Base-by-base conservation (phyloP, 176 grass and related monocot genomes). In the Ensete ventricosum region DNA sequence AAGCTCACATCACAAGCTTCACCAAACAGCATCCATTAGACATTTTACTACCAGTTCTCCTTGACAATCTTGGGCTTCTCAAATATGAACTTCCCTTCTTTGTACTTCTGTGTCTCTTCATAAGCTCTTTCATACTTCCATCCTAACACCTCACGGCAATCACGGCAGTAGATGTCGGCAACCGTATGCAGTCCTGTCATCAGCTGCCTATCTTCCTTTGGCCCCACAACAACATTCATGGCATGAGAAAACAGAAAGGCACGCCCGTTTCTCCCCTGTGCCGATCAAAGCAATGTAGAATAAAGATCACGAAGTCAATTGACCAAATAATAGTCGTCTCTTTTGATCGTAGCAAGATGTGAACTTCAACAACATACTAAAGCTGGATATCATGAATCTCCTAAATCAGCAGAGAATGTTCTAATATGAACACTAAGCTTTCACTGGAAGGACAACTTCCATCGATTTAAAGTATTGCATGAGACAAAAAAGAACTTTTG, bases 81-180 rank as follows among this genome's bases (percentile, higher is more conserved):
- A 73, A 73, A 73, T 54, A 73, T 73, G 50, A 73, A 73, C 71
- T 73, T 73, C 52, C 71, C 71, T 73, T 73, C 71, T 54, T 73
- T 73, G 21, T 73, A 73, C 71, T 73, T 73, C 50, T 73, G 71
- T 7, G 52, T 54, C 14, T 73, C 51, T 19, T 73, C 71, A 26
- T 73, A 73, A 23, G 71, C 71, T 73, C 71, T 73, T 73, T 73
- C 71, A 54, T 73, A 73, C 52, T 73, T 73, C 71, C 71, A 73
- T 54, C 71, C 71, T 52, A 73, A 54, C 71, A 73, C 71, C 19
- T 9, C 52, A 26, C 20, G 71, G 51, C 71, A 73, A 54, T 73
- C 71, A 26, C 20, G 71, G n/a, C 71, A 73, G 21, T 73, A 73
- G 13, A 73, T 73, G 54, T 73, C 71, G 26, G 71, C 71, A 10